Percentiles rank a stretch among this genome's conserved stretches.
Conservation (phyloP, 2,329 filamentous ascomycete species). For the Trichoderma citrinoviride region DNA sequence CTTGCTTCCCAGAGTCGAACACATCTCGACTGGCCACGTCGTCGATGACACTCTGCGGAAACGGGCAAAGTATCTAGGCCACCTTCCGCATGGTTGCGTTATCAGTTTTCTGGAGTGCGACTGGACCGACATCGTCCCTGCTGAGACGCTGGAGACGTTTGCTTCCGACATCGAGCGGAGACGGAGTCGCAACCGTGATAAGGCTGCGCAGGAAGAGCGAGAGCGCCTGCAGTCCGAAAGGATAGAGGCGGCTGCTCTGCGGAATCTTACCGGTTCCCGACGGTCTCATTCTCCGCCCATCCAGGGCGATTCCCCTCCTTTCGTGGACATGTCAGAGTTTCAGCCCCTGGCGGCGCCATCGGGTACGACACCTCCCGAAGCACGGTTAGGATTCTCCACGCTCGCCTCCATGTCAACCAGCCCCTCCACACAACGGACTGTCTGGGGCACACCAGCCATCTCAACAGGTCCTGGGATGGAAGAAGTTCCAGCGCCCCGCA, state of each 20-base stretch:
- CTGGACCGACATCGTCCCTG: conserved; percentile 84
- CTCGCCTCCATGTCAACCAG: conserved; percentile 79
- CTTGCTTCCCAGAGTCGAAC: conserved; percentile 81
- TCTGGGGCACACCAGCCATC: conserved; percentile 85
- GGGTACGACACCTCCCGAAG: conserved; percentile 54
- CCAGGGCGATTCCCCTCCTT: conserved; percentile 40
- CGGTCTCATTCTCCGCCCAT: conserved; percentile 36
- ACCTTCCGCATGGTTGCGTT: conserved; percentile 86
- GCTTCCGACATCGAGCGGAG: conserved; percentile 72
- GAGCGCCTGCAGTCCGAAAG: conserved; percentile 80
- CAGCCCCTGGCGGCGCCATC: conserved; percentile 55
- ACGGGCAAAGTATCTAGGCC: conserved; percentile 80
- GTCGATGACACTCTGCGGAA: conserved; percentile 82
- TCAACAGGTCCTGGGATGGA: conserved; percentile 56
- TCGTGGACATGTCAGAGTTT: conserved; percentile 60
- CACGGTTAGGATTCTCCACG: conserved; percentile 61
- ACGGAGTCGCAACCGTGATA: conserved; percentile 75
- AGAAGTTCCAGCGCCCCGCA: conserved; percentile 31
- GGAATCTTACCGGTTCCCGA: conserved; percentile 45
- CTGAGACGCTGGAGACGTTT: conserved; percentile 73
- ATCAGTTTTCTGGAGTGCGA: conserved; percentile 91
- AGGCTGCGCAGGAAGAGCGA: conserved; percentile 81
- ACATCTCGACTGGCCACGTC: conserved; percentile 82
- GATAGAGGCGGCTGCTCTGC: conserved; percentile 68
- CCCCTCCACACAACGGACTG: conserved; percentile 71